A percentile compares a stretch with the other conserved stretches of the same genome.
phyloP scores from a whole-genome alignment of 108 stramenopile genomes.

The Fistulifera pelliculosa region DNA sequence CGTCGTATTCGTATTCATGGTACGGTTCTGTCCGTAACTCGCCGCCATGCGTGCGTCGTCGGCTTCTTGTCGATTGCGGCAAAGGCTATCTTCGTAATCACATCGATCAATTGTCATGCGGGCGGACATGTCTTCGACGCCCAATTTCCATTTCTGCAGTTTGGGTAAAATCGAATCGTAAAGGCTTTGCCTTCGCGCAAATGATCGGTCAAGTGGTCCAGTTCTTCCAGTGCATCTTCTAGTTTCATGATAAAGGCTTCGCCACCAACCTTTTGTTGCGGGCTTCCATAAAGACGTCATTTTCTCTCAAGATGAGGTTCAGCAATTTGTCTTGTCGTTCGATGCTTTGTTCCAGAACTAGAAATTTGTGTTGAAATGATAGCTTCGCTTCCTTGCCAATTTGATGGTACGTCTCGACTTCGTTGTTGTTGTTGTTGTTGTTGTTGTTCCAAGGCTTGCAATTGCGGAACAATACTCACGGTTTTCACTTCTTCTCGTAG shows the following conservation, averaged over 20 bases:
- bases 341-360: constrained; percentile 21
- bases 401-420: background rate
- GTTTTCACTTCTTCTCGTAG: constrained; percentile 17
- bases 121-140: constrained; percentile 33
- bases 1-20: background rate
- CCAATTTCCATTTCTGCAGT: constrained; percentile 25
- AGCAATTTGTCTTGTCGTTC: constrained; percentile 24
- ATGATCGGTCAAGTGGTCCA: constrained; percentile 38
- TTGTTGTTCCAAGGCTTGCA: constrained; percentile 14
- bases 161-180: constrained; percentile 41
- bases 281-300: constrained; percentile 30
- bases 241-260: constrained; percentile 38
- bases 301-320: constrained; percentile 29
- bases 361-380: constrained; percentile 10
- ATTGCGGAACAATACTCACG: constrained; percentile 14
- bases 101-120: constrained; percentile 40
- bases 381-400: background rate
- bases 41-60: constrained; percentile 43
- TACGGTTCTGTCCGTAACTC: constrained; percentile 7
- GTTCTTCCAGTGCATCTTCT: constrained; percentile 50
- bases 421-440: constrained; percentile 1
- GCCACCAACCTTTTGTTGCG: background rate
- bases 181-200: constrained; percentile 38
- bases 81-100: constrained; percentile 32
- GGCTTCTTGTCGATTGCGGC: constrained; percentile 23